Conservation (phyloP, 2,329 filamentous ascomycete genomes). For the Geosmithia morbida region DNA sequence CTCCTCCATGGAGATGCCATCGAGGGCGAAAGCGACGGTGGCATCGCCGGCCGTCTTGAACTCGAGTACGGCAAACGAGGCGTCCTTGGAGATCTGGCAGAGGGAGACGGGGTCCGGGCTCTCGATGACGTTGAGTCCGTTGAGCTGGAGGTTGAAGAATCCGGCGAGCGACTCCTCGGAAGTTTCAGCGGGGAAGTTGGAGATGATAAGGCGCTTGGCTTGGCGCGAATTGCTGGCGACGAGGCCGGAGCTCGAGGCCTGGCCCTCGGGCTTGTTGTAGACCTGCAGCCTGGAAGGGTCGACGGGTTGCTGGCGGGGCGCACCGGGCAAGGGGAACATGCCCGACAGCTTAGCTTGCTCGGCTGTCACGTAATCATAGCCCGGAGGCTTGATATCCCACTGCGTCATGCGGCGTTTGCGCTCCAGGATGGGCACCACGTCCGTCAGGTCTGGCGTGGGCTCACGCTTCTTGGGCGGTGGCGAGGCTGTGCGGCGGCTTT, state of each 20-base stretch:
- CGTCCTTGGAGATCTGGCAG: slow-evolving; percentile 68
- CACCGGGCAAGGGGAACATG: slow-evolving; percentile 97
- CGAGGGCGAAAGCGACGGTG: slow-evolving; percentile 78
- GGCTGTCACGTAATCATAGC: slow-evolving; percentile 95
- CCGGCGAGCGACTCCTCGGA: slow-evolving; percentile 62
- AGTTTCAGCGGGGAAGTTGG: slow-evolving; percentile 62
- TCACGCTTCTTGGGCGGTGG: slow-evolving; percentile 84
- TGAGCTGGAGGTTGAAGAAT: slow-evolving; percentile 95
- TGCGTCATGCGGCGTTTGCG: slow-evolving; percentile 89
- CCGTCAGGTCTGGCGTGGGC: slow-evolving; percentile 86
- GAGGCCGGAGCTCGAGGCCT: slow-evolving; percentile 60
- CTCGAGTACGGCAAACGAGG: slow-evolving; percentile 73
- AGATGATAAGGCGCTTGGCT: slow-evolving; percentile 78
- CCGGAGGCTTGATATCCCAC: slow-evolving; percentile 98
- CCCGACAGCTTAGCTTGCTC: slow-evolving; percentile 97
- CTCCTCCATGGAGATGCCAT: slow-evolving; percentile 78
- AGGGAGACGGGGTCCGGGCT: slow-evolving; percentile 72
- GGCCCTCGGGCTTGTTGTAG: slow-evolving; percentile 71
- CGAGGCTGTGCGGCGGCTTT: slow-evolving; percentile 58
- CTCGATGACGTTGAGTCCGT: slow-evolving; percentile 86
- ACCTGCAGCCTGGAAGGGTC: slow-evolving; percentile 88
- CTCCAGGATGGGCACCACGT: slow-evolving; percentile 67
- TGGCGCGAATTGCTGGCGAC: slow-evolving; percentile 90
- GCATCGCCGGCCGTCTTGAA: slow-evolving; percentile 81
- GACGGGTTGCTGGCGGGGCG: slow-evolving; percentile 88